Conservation (phyloP, 306 rosid species). For the Vicia faba region DNA sequence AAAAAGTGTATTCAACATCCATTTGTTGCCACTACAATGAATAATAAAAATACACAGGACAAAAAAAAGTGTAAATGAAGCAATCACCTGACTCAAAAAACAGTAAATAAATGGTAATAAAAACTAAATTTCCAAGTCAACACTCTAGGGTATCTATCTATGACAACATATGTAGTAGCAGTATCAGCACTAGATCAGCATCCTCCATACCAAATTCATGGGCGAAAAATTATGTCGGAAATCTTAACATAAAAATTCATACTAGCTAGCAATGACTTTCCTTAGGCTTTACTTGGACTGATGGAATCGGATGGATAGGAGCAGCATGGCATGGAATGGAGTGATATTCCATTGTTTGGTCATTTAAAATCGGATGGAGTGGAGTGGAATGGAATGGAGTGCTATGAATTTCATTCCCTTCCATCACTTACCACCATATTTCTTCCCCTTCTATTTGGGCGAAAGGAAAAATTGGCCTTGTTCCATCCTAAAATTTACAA, state of each 20-base stretch:
- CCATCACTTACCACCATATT: too few species aligned
- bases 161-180: background rate
- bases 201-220: background rate
- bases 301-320: too few species aligned
- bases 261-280: background rate
- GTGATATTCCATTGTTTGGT: too few species aligned
- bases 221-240: background rate
- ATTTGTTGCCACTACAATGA: conserved; percentile 95
- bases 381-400: too few species aligned
- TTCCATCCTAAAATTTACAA: too few species aligned
- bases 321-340: too few species aligned
- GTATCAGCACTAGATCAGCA: background rate
- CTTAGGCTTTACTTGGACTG: background rate
- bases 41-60: conserved; percentile 17
- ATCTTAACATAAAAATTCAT: conserved; percentile 5
- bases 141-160: conserved; percentile 3
- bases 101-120: background rate
- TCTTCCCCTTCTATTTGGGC: too few species aligned
- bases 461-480: too few species aligned
- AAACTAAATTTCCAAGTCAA: conserved; percentile 5
- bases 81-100: conserved; percentile 18
- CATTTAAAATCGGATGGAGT: too few species aligned
- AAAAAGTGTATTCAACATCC: conserved; percentile 97
- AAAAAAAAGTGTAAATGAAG: conserved; percentile 20
- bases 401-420: too few species aligned